These are phyloP conservation scores for Aegilops sharonensis DNA, from an alignment of 176 grass and related monocot genomes.

Conservation along the genomic window DNA sequence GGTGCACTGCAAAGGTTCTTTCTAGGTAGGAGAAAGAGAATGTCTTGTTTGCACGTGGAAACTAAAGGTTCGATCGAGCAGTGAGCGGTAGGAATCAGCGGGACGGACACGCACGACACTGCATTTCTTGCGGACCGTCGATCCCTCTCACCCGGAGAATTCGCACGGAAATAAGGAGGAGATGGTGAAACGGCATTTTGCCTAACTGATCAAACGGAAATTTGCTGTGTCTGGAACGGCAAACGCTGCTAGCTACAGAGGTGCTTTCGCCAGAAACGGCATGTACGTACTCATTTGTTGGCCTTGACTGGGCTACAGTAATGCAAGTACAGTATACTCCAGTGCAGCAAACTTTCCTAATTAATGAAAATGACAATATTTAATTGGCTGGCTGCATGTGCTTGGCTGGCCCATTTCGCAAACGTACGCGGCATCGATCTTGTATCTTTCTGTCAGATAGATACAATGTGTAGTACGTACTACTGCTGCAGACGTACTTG, in stretches of 20 bases:
- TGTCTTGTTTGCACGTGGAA: background rate
- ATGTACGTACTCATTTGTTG: background rate
- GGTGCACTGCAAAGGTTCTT: background rate
- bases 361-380: background rate
- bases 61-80: background rate
- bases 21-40: constrained; percentile 33
- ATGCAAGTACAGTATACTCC: background rate
- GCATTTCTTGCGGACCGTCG: background rate
- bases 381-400: background rate
- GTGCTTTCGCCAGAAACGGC: background rate
- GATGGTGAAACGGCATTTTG: background rate
- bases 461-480: background rate
- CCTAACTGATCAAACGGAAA: no score
- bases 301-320: background rate
- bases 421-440: background rate
- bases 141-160: background rate
- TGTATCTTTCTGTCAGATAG: background rate
- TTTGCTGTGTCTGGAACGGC: background rate
- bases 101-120: background rate
- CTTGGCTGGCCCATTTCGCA: background rate
- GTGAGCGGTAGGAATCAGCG: constrained; percentile 15
- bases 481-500: background rate
- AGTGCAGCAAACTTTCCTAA: background rate
- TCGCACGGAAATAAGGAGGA: no score
- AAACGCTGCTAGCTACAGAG: background rate